A percentile compares a stretch with the other conserved stretches of the same genome.
These are phyloP conservation scores for Labyrinthula sp. DNA, from an alignment of 352 stramenopile species.

Conservation along the genomic window DNA sequence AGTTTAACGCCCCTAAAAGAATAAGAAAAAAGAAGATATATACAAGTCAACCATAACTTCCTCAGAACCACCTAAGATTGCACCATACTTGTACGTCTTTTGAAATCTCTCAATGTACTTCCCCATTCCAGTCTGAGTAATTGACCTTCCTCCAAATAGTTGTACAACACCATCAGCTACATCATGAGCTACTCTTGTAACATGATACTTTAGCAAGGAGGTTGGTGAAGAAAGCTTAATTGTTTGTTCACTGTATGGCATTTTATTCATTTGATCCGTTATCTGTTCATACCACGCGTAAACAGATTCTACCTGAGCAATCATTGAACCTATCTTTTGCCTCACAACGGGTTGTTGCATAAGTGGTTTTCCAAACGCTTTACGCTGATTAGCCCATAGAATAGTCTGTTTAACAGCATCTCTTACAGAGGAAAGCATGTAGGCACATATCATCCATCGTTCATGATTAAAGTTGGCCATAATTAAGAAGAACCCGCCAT, in stretches of 20 bases:
- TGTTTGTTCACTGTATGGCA: conserved; percentile 20
- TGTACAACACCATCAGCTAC: conserved; percentile 13
- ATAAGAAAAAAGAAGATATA: no score
- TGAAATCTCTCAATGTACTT: conserved; percentile 29
- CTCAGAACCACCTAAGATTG: conserved; percentile 23
- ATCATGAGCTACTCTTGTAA: conserved; percentile 13
- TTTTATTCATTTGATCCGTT: conserved; percentile 25
- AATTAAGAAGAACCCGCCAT: conserved; percentile 19
- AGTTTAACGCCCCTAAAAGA: no score
- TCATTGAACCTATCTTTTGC: conserved; percentile 18
- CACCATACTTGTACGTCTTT: conserved; percentile 24
- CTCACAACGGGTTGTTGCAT: conserved; percentile 17
- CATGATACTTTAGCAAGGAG: conserved; percentile 24
- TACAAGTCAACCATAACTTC: conserved; percentile 9
- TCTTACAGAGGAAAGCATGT: conserved; percentile 18
- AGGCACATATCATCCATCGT: conserved; percentile 28
- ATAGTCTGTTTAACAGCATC: conserved; percentile 22
- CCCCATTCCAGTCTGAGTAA: conserved; percentile 25
- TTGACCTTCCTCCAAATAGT: conserved; percentile 26
- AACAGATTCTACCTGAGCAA: conserved; percentile 13
- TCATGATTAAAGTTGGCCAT: conserved; percentile 29
- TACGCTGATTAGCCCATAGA: conserved; percentile 21
- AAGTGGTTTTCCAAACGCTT: conserved; percentile 25
- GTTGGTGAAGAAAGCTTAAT: conserved; percentile 16
- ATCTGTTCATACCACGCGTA: conserved; percentile 15